Evolutionary conservation across 306 rosid species (phyloP), one percentile per base, ranked within the genome.

Genomic region (Quercus wislizeni): DNA sequence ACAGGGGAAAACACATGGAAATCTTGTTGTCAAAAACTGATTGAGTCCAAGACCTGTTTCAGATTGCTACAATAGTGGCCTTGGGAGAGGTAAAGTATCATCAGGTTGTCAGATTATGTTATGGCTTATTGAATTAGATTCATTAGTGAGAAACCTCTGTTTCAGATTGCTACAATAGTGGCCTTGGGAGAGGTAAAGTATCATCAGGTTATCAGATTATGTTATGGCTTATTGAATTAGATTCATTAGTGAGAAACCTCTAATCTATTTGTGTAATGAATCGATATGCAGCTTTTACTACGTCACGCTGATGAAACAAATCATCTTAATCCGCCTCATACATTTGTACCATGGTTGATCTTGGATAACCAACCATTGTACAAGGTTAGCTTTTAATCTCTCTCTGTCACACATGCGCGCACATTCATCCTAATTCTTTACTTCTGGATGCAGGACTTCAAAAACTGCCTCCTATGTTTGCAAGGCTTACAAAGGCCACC

Each of bases 401-500:
- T 69, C 74, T 70, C 0, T 38, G 21, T 5, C 23, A 6, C 23
- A 12, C 14, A 2, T 14, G 21, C n/a, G 12, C 8, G 0, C 20
- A 1, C 74, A 7, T 55, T 41, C 18, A 70, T 17, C 1, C 23
- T 11, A 18, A 15, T 23, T 70, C 15, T 12, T 70, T 21, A 21
- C 54, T 18, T 69, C 19, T 35, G 69, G 62, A 43, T 76, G 79
- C 81, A 85, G 86, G 43, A 57, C 71, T 85, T 7, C 35, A 51
- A 43, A 35, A 76, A 82, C 35, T 58, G 74, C 78, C 35, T 27
- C 46, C 62, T 72, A 81, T 43, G 74, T 79, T 35, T 85, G 86
- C 70, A 52, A 64, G 19, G 81, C 88, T 20, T 78, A 78, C 69
- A 64, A 33, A 46, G 88, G 81, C 56, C 52, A 27, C 43, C 69